Conservation (phyloP, 1,284 basidiomycete species). For the Mycosarcoma maydis region DNA sequence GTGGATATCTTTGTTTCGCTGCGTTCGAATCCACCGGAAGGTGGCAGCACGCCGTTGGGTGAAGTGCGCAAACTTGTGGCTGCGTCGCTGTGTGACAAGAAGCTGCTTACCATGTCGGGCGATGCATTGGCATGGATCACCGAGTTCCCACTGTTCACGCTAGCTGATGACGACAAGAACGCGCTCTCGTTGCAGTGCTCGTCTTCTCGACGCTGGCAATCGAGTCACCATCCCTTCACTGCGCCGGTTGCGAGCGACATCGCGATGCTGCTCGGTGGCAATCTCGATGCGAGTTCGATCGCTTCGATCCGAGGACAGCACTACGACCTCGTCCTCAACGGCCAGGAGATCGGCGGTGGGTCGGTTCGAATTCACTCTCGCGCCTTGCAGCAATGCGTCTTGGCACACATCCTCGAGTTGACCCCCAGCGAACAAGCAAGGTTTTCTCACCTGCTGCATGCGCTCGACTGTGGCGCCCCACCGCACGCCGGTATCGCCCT, state of each 20-base stretch:
- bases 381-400: constrained; percentile 82
- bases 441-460: constrained; percentile 85
- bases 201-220: constrained; percentile 75
- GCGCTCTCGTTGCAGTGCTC: constrained; percentile 72
- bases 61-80: constrained; percentile 75
- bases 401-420: constrained; percentile 80
- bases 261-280: constrained; percentile 73
- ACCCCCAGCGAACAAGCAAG: constrained; percentile 76
- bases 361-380: constrained; percentile 91
- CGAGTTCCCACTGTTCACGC: constrained; percentile 93
- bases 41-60: constrained; percentile 86
- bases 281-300: too few species aligned
- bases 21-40: constrained; percentile 68
- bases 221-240: constrained; percentile 93
- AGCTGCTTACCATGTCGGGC: constrained; percentile 68
- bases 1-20: constrained; percentile 43
- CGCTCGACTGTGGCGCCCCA: constrained; percentile 86
- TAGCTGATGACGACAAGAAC: constrained; percentile 85
- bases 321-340: constrained; percentile 96
- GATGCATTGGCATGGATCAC: constrained; percentile 95
- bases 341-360: constrained; percentile 91
- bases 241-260: constrained; percentile 92
- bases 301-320: constrained; percentile 81
- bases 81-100: constrained; percentile 74
- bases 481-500: constrained; percentile 92